Base-by-base conservation (phyloP, 306 rosid genomes). In the Malus orientalis region DNA sequence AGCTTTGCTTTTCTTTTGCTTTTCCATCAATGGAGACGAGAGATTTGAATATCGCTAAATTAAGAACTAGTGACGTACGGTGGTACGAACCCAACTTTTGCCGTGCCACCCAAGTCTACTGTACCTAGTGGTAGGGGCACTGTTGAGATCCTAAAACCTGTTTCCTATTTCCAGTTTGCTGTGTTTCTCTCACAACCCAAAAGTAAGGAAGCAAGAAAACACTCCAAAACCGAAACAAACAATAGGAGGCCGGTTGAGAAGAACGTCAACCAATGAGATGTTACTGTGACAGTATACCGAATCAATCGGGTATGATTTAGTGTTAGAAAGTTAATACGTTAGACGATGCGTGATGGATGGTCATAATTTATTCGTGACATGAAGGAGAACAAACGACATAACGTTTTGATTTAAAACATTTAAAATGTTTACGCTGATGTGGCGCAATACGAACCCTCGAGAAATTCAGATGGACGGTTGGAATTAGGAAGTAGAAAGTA, bases 331-430 rank as follows among this genome's bases (percentile, higher is more conserved):
- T 51, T 51, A 51, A 51, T 51, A 5, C 3, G 55, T 0, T 0
- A 47, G 8, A 1, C 1, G 16, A 5, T 15, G 0, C 0, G 3
- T 49, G 0, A 49, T 14, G 3, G 1, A 49, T 0, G 19, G 19
- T 0, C 19, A 16, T 0, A 0, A 18, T 49, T 49, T 49, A 4
- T 49, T 11, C 4, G 8, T 15, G 1, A 51, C 3, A 1, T 15
- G 6, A 11, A 4, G 30, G 16, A 11, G 32, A 22, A 22, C 23
- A 23, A 7, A 4, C 3, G 18, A 59, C 64, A 11, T 4, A 2
- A 4, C 32, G 32, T 59, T 59, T 59, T 0, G 29, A 13, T 59
- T 59, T 59, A 11, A 22, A 4, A 22, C 1, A 4, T 58, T 22
- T 11, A 11, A 59, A 55, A 58, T 0, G 11, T 59, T 58, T 27